These are phyloP conservation scores for Rhodotorula mucilaginosa DNA, from an alignment of 1,284 basidiomycete genomes.

Conservation along the genomic window DNA sequence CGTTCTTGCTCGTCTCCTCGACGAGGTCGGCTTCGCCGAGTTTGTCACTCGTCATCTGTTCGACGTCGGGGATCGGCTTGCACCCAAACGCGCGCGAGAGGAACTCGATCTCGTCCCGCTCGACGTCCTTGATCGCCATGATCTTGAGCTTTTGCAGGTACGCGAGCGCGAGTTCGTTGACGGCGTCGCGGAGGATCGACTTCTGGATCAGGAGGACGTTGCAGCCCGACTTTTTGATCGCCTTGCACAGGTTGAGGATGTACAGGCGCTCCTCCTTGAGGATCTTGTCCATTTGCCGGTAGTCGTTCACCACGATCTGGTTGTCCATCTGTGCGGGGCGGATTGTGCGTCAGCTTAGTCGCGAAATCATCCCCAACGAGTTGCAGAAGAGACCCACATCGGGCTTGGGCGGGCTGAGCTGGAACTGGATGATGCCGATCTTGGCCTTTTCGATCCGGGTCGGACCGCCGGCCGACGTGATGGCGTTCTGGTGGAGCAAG, in stretches of 20 bases:
- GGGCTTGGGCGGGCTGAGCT: conserved; percentile 94
- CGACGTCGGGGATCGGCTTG: conserved; percentile 96
- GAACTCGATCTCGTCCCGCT: conserved; percentile 98
- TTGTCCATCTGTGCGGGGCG: conserved; percentile 83
- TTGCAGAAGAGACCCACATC: conserved; percentile 61
- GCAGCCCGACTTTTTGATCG: conserved; percentile 99
- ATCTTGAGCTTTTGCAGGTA: conserved; percentile 98
- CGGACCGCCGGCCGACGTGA: conserved; percentile 85
- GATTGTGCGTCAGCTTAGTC: background rate
- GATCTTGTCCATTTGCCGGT: conserved; percentile 99
- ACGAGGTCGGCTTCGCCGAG: conserved; percentile 93
- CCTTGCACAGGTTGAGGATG: conserved; percentile 96
- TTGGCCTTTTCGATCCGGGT: conserved; percentile 97
- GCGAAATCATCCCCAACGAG: background rate
- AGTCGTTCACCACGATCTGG: conserved; percentile 98
- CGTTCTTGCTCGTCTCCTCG: conserved; percentile 81
- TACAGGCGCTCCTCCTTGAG: conserved; percentile 99
- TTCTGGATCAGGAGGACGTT: conserved; percentile 98
- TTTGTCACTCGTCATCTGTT: conserved; percentile 98
- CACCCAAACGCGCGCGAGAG: conserved; percentile 90
- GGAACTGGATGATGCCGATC: conserved; percentile 98
- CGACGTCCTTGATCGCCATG: conserved; percentile 94
- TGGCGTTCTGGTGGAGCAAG: conserved; percentile 92
- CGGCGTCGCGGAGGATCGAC: conserved; percentile 96
- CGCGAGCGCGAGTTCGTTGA: conserved; percentile 96